Evolutionary conservation across 768 basidiomycete species (phyloP).

Genomic region (Lactifluus piperatus): DNA sequence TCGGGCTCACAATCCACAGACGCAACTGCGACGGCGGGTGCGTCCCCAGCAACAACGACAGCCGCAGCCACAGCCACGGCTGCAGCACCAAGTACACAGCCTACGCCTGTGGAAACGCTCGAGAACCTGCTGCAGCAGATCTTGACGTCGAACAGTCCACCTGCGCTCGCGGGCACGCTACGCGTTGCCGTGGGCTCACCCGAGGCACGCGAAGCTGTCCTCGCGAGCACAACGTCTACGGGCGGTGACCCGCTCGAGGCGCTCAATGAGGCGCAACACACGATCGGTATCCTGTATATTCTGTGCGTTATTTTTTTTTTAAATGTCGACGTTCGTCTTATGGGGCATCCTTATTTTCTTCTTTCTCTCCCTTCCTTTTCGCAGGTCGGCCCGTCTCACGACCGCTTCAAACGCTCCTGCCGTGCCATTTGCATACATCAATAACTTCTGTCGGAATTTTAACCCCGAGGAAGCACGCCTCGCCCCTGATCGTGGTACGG

Average conservation of each 20-base stretch:
- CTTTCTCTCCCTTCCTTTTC: background rate
- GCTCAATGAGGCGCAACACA: slow-evolving; percentile 9
- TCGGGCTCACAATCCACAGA: slow-evolving; percentile 2
- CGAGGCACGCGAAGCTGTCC: slow-evolving; percentile 7
- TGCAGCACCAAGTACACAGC: background rate
- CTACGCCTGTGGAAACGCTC: background rate
- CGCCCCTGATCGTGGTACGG: slow-evolving; percentile 60
- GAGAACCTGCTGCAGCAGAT: slow-evolving; percentile 7
- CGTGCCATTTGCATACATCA: slow-evolving; percentile 25
- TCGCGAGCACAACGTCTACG: background rate
- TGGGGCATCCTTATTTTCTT: too few relatives aligned
- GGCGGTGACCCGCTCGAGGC: slow-evolving; percentile 14
- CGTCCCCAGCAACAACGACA: background rate
- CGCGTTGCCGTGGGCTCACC: background rate
- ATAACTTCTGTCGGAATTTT: slow-evolving; percentile 55
- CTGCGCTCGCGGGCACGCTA: slow-evolving; percentile 1
- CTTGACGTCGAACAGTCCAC: background rate
- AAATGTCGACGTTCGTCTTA: too few relatives aligned
- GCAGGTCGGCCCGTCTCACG: slow-evolving; percentile 12
- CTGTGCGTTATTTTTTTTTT: background rate
- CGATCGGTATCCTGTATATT: slow-evolving; percentile 10
- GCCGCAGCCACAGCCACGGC: background rate
- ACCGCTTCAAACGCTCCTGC: background rate
- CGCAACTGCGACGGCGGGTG: background rate
- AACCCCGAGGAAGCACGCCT: slow-evolving; percentile 52